Percentiles rank a stretch among this genome's conserved stretches.
phyloP scores from a whole-genome alignment of 2,329 filamentous ascomycete genomes.

The Fonsecaea pedrosoi region DNA sequence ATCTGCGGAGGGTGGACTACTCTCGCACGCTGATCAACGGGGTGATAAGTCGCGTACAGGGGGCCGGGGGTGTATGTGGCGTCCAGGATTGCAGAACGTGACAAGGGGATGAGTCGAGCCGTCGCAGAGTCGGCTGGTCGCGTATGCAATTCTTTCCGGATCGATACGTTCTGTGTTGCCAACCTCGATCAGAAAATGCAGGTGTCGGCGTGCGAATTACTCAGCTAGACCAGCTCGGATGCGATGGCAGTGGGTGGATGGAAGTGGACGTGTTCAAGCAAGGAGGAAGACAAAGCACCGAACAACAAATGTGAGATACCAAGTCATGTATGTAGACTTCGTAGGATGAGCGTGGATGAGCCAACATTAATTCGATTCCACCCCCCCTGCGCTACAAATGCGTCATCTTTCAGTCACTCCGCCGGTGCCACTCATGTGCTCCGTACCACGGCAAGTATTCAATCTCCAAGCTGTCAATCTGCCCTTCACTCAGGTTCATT shows the following conservation, averaged over 20 bases:
- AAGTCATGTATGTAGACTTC: too few species aligned
- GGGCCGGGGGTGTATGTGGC: conserved; percentile 9
- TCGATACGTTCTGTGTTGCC: conserved; percentile 26
- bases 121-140: conserved; percentile 14
- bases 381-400: neutral
- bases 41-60: conserved; percentile 14
- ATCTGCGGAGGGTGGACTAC: conserved; percentile 11
- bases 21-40: conserved; percentile 13
- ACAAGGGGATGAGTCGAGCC: conserved; percentile 13
- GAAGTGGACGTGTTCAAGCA: neutral
- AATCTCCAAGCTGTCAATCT: neutral
- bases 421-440: conserved; percentile 1
- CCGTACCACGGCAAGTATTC: conserved; percentile 8
- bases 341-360: neutral
- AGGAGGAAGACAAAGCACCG: neutral
- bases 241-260: neutral
- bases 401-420: conserved; percentile 1
- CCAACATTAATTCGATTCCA: too few species aligned
- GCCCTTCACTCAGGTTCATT: neutral
- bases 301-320: conserved; percentile 3
- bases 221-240: neutral
- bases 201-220: conserved; percentile 20
- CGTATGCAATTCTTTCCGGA: conserved; percentile 14
- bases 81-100: conserved; percentile 14
- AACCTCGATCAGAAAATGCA: conserved; percentile 28